Evolutionary conservation across 768 basidiomycete genomes (phyloP).

Genomic region (Mycena galericulata): DNA sequence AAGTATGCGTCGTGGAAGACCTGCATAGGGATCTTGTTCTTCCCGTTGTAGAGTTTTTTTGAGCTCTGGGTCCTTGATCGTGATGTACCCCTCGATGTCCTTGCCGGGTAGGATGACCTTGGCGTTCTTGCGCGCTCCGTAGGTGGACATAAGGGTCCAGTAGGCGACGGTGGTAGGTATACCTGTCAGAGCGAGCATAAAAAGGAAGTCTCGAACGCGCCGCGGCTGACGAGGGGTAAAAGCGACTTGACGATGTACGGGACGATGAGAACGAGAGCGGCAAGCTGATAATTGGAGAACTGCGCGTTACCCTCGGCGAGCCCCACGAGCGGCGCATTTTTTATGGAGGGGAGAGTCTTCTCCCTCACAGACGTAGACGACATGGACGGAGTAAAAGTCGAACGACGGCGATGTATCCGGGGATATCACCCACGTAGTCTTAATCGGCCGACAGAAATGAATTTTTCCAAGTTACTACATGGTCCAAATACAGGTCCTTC

Average conservation of each 20-base stretch:
- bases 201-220: conserved; percentile 86
- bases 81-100: conserved; percentile 91
- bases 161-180: conserved; percentile 85
- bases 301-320: conserved; percentile 88
- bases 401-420: conserved; percentile 14
- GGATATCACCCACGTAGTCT: neutral
- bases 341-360: conserved; percentile 82
- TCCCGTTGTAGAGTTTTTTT: conserved; percentile 83
- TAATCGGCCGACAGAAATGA: neutral
- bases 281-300: conserved; percentile 87
- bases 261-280: conserved; percentile 77
- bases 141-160: conserved; percentile 89
- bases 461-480: too few species aligned
- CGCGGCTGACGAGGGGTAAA: conserved; percentile 84
- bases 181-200: conserved; percentile 81
- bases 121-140: conserved; percentile 84
- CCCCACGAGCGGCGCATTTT: conserved; percentile 86
- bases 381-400: conserved; percentile 26
- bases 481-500: conserved; percentile 23
- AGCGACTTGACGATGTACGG: conserved; percentile 89
- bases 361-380: conserved; percentile 28
- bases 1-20: conserved; percentile 98
- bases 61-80: conserved; percentile 86
- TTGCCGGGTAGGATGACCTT: conserved; percentile 88
- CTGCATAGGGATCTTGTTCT: conserved; percentile 97